A percentile compares a stretch with the other conserved stretches of the same genome.
Evolutionary conservation across 2,329 filamentous ascomycete genomes (phyloP).

Genomic region (Fusarium incarnatum): DNA sequence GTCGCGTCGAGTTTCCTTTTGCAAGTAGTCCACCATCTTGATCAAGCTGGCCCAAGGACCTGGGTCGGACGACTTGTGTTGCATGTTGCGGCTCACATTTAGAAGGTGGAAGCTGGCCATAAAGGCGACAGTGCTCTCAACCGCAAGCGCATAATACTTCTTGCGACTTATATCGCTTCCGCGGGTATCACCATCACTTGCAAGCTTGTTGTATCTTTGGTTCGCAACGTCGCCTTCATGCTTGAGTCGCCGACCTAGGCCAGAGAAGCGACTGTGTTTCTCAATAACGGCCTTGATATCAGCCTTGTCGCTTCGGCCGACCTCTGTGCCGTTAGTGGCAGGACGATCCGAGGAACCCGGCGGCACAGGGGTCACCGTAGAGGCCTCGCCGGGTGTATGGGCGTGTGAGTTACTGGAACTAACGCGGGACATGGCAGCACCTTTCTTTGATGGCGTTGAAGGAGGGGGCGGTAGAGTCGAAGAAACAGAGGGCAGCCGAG

Average conservation of each 20-base stretch:
- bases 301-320: slow-evolving; percentile 38
- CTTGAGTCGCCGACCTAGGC: slow-evolving; percentile 64
- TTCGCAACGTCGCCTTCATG: slow-evolving; percentile 63
- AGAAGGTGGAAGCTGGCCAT: slow-evolving; percentile 65
- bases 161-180: slow-evolving; percentile 53
- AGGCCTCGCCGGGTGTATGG: slow-evolving; percentile 62
- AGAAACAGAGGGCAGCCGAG: slow-evolving; percentile 56
- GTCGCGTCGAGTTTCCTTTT: slow-evolving; percentile 55
- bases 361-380: slow-evolving; percentile 50
- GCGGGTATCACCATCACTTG: slow-evolving; percentile 42
- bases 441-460: slow-evolving; percentile 65
- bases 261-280: slow-evolving; percentile 53
- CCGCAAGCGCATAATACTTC: slow-evolving; percentile 56
- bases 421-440: slow-evolving; percentile 64
- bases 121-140: slow-evolving; percentile 65
- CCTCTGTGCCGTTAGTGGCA: slow-evolving; percentile 50
- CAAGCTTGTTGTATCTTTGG: slow-evolving; percentile 43
- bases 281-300: slow-evolving; percentile 49
- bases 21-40: slow-evolving; percentile 57
- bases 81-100: slow-evolving; percentile 58
- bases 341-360: slow-evolving; percentile 45
- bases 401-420: slow-evolving; percentile 65
- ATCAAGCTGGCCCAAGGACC: slow-evolving; percentile 58
- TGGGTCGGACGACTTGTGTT: slow-evolving; percentile 57
- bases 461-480: slow-evolving; percentile 55